phyloP scores from a whole-genome alignment of 2,329 filamentous ascomycete genomes.

The Aspergillus sp. region DNA sequence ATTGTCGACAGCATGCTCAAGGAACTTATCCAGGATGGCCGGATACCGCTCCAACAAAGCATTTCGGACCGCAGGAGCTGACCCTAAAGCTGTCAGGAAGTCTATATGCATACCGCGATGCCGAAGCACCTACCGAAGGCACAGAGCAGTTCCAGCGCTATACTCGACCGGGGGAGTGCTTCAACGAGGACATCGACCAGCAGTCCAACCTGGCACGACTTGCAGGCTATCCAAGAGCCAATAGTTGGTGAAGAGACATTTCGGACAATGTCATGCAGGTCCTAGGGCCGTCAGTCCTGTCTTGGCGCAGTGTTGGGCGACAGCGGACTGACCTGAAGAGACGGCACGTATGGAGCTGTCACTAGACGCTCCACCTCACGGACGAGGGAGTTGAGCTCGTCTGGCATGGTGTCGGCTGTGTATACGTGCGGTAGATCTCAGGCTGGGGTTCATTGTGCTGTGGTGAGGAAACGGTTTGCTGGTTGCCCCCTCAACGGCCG shows the following conservation, averaged over 20 bases:
- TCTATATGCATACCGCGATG: neutral
- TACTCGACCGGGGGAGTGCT: constrained; percentile 42
- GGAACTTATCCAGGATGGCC: constrained; percentile 24
- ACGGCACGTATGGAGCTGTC: constrained; percentile 41
- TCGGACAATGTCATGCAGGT: constrained; percentile 19
- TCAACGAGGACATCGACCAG: constrained; percentile 40
- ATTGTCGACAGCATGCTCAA: constrained; percentile 20
- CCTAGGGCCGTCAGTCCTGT: constrained; percentile 14
- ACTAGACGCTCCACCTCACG: constrained; percentile 40
- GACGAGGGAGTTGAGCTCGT: constrained; percentile 18
- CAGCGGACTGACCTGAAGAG: constrained; percentile 35
- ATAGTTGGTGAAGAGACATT: constrained; percentile 28
- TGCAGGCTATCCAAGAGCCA: constrained; percentile 37
- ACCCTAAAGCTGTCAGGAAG: constrained; percentile 16
- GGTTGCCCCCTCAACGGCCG: constrained; percentile 8
- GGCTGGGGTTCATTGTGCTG: neutral
- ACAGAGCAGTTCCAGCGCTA: constrained; percentile 42
- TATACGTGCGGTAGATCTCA: neutral
- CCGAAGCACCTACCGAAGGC: constrained; percentile 34
- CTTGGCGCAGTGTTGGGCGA: constrained; percentile 2
- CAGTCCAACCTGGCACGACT: constrained; percentile 41
- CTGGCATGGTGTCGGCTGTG: constrained; percentile 15
- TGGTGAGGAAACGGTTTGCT: constrained; percentile 1
- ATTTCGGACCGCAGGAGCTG: constrained; percentile 21
- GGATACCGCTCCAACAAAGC: constrained; percentile 24